Evolutionary conservation across 805 yeast genomes (phyloP), one percentile per base, ranked within the genome.

Genomic region (Spathaspora gorwiae): DNA sequence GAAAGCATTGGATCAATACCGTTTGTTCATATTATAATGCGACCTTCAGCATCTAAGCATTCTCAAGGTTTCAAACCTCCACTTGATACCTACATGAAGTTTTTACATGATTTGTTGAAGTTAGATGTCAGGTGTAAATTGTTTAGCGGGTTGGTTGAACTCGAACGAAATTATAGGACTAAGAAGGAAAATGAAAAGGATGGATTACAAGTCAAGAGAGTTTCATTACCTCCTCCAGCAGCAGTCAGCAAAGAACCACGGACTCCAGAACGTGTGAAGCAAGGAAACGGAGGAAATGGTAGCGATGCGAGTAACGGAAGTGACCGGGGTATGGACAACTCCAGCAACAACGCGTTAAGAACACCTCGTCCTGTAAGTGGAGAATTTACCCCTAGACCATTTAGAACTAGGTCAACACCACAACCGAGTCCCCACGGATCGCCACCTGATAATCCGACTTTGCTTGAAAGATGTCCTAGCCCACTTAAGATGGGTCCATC

Each of bases 21-120:
- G 1, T 68, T 72, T 39, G 47, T 67, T 3, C 76, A 72, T 53
- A 57, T 66, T 33, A 63, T 72, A 5, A 56, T 70, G 46, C 56
- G 76, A 32, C 76, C 76, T 0, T 65, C 75, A 1, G 59, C 63
- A 6, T 54, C 62, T 6, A 72, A 69, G 42, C 51, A 61, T 37
- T 54, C 67, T 1, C 13, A 56, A 1, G 76, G 76, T 0, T 68
- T 69, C 46, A 67, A 66, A 43, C 76, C 76, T 9, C 73, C 74
- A 0, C 33, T 63, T 15, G 56, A 47, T 1, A 47, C 46, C 13
- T 71, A 71, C 49, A 50, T 50, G 24, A 26, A 11, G 5, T 43
- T 71, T 7, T 57, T 67, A 3, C 11, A 42, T 6, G 68, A 65
- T 45, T 57, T 72, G 43, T 54, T 71, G 9, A 45, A 48, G 29